Percentiles rank a stretch among this genome's conserved stretches.
Evolutionary conservation across 345 rosid species (phyloP).

Genomic region (Psidium friedrichsthalianum): DNA sequence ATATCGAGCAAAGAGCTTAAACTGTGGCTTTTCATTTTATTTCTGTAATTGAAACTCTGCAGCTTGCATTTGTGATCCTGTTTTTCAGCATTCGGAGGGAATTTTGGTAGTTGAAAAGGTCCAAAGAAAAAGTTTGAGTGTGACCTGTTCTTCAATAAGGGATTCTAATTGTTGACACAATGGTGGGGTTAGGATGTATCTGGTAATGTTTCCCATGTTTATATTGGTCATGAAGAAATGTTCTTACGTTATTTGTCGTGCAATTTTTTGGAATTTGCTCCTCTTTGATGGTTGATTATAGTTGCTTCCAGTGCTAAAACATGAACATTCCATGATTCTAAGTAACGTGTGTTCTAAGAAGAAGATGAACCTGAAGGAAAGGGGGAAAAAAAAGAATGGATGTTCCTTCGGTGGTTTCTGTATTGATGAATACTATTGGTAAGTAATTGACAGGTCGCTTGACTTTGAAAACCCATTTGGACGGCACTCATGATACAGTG

Average conservation of each 20-base stretch:
- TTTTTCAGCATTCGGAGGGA: background rate
- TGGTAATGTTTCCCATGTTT: background rate
- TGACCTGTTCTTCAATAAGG: background rate
- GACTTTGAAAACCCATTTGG: background rate
- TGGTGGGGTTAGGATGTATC: background rate
- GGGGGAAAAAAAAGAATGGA: background rate
- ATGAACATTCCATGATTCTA: background rate
- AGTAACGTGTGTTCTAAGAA: background rate
- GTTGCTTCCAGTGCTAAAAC: background rate
- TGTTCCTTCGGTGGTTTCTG: background rate
- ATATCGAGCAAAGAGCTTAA: slow-evolving; percentile 69
- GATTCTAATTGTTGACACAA: background rate
- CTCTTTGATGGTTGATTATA: background rate
- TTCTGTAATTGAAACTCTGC: background rate
- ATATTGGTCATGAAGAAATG: background rate
- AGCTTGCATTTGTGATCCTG: background rate
- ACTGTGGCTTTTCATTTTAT: slow-evolving; percentile 14
- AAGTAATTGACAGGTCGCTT: background rate
- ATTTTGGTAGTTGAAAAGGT: background rate
- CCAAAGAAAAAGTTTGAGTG: background rate
- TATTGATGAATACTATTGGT: background rate
- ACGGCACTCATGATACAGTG: background rate
- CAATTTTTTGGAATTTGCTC: background rate
- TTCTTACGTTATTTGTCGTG: background rate
- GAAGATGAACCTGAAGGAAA: background rate